Evolutionary conservation across 495 filamentous ascomycete species (phyloP), one percentile per base, ranked within the genome.

Genomic region (Echria macrotheca): DNA sequence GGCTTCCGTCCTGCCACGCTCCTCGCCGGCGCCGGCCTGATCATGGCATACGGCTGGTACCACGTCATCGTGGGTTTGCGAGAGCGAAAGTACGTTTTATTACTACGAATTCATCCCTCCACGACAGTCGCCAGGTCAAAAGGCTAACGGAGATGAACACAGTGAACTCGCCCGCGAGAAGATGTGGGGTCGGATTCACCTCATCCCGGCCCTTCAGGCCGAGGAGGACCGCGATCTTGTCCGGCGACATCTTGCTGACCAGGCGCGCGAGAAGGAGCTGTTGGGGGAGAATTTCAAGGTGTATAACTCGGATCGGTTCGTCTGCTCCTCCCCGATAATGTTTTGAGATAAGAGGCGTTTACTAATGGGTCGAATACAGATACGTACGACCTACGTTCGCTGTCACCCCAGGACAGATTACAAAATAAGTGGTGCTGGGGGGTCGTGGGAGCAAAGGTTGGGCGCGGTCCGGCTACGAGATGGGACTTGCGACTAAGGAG

Each of bases 181-280:
- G 75, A 90, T 96, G 79, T 98, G 93, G 93, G 76, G 84, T 36
- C 85, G 93, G 56, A 91, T 97, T 58, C 80, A 98, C 66, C 74
- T 98, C 40, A 89, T 89, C 63, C 93, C 93, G 24, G 68, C 93
- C 54, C 82, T 98, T 43, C 91, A 96, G 62, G 93, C 93, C 47
- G 93, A 98, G 64, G 87, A 91, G 61, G 93, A 98, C 73, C 85
- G 93, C 39, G 93, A 98, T 72, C 82, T 87, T 62, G 90, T 94
- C 55, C 79, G 93, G 38, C 72, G 91, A 55, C 75, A 89, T 63
- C 81, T 82, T 47, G 93, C 94, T 40, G 86, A 95, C 61, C 80
- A 88, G 75, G 87, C 81, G 47, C 75, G 93, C 35, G 94, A 96
- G 78, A 87, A 87, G 79, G 83, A 87, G 70, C 73, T 98, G 44